Base-by-base conservation (phyloP, 1,139 yeast species). In the Hansenula sp. region DNA sequence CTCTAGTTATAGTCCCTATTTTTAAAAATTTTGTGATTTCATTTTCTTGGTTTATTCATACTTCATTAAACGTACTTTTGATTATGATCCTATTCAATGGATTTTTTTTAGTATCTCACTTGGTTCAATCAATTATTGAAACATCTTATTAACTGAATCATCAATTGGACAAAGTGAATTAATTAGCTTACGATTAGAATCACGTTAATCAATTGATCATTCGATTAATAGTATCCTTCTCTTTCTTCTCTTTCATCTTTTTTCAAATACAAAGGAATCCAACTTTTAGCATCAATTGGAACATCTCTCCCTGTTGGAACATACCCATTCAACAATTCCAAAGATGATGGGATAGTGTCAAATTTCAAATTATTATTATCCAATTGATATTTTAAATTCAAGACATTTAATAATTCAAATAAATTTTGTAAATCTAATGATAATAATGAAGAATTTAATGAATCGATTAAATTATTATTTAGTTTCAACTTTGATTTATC, bases 221-320 rank as follows among this genome's bases (percentile, higher is more conserved):
- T n/a, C n/a, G n/a, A n/a, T 42, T 36, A 49, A 33, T 47, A 49
- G 17, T 49, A 46, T 19, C 24, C 37, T 25, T 32, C 3, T 33
- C 32, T 25, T n/a, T 18, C 12, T 18, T 17, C 8, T 34, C 28
- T 28, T 15, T 11, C 3, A 3, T 2, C 2, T 18, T 13, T 5
- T 38, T 8, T 12, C 17, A n/a, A n/a, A 3, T n/a, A 27, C 3
- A 6, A 17, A 8, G 59, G 58, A 5, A 17, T 29, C 60, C 60
- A 54, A 8, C 49, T 15, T 4, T 18, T 17, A 8, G 44, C 50
- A 13, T 43, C 41, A 15, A 55, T 31, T 2, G 58, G 58, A 3
- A 55, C 50, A 2, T 49, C 24, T 40, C 61, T 44, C n/a, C 55
- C 60, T n/a, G 52, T 29, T 3, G 61, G 61, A 19, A 49, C 33